Evolutionary conservation across 1,284 basidiomycete species (phyloP), one percentile per base, ranked within the genome.

Genomic region (Ganoderma leucocontextum): DNA sequence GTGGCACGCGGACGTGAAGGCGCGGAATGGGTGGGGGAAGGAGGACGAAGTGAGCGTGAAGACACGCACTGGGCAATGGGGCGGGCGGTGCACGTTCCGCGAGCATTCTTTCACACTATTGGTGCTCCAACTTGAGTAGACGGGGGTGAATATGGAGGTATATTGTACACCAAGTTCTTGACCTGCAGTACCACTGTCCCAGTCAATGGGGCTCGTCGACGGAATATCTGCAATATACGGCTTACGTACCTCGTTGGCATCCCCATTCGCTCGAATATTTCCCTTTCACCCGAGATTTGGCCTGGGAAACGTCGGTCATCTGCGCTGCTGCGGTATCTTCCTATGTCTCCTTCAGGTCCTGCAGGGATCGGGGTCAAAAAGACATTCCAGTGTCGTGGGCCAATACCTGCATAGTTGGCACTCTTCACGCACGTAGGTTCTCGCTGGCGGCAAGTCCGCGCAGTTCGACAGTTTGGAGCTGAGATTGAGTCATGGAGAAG

Each of bases 91-190:
- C 73, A 75, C 76, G 38, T 75, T 85, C 66, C 83, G 84, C 74
- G 80, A 77, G 67, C 85, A 87, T 76, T 87, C 85, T 39, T 86
- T 87, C 76, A 77, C 76, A 0, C 52, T 78, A 49, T 69, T 78
- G 6, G 68, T 76, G 4, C 9, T 77, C 1, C 42, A 35, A 17
- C 42, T 70, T 22, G 44, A 55, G n/a, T 63, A 61, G 47, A 42
- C 7, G 15, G 25, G 41, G 12, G 29, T 44, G 52, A 61, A 36
- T 15, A 44, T 9, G 25, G 25, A 33, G 2, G n/a, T 25, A 13
- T 15, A 38, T 4, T 38, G 35, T 29, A 25, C n/a, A 10, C 12
- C 5, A 9, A 19, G 9, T 12, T 47, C 29, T 36, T 15, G 8
- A 19, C 33, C 33, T 49, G 25, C 60, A 10, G 19, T 2, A 29